A percentile compares a stretch with the other conserved stretches of the same genome.
Conservation (phyloP, 2,329 filamentous ascomycete species). For the Tolypocladium sp. region DNA sequence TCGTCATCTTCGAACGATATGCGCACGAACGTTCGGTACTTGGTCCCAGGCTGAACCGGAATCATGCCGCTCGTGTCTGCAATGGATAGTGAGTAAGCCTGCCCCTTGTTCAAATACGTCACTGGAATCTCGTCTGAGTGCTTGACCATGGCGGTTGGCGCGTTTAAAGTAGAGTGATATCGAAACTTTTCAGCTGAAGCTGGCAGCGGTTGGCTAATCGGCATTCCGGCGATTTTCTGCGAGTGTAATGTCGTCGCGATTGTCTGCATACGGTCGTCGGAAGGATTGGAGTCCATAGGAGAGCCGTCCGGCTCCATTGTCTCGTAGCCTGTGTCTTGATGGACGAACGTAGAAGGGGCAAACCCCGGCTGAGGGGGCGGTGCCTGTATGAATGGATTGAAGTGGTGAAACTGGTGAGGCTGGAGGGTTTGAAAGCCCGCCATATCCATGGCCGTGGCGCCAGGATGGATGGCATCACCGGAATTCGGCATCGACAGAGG, state of each 20-base stretch:
- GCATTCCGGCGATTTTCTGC: slow-evolving; percentile 35
- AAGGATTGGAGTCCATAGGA: slow-evolving; percentile 49
- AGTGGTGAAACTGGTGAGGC: slow-evolving; percentile 54
- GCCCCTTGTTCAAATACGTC: slow-evolving; percentile 97
- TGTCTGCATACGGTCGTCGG: slow-evolving; percentile 41
- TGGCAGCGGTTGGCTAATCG: slow-evolving; percentile 37
- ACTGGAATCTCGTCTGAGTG: slow-evolving; percentile 84
- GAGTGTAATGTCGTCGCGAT: slow-evolving; percentile 53
- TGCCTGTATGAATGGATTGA: slow-evolving; percentile 62
- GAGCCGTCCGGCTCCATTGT: slow-evolving; percentile 68
- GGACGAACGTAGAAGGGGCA: slow-evolving; percentile 71
- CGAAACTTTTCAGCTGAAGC: slow-evolving; percentile 65
- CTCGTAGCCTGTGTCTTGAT: slow-evolving; percentile 73
- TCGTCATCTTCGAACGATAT: slow-evolving; percentile 96
- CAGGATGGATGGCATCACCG: slow-evolving; percentile 53
- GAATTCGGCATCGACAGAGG: slow-evolving; percentile 72
- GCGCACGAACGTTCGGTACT: slow-evolving; percentile 85
- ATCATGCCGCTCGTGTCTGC: slow-evolving; percentile 63
- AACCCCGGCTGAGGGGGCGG: slow-evolving; percentile 51
- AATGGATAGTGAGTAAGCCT: slow-evolving; percentile 82
- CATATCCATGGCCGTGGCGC: slow-evolving; percentile 53
- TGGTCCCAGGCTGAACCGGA: slow-evolving; percentile 49
- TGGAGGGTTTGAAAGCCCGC: slow-evolving; percentile 55
- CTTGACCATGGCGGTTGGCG: slow-evolving; percentile 93
- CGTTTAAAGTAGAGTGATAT: slow-evolving; percentile 82